Conservation (phyloP, 2,329 filamentous ascomycete species). For the Epichloe hybrida region DNA sequence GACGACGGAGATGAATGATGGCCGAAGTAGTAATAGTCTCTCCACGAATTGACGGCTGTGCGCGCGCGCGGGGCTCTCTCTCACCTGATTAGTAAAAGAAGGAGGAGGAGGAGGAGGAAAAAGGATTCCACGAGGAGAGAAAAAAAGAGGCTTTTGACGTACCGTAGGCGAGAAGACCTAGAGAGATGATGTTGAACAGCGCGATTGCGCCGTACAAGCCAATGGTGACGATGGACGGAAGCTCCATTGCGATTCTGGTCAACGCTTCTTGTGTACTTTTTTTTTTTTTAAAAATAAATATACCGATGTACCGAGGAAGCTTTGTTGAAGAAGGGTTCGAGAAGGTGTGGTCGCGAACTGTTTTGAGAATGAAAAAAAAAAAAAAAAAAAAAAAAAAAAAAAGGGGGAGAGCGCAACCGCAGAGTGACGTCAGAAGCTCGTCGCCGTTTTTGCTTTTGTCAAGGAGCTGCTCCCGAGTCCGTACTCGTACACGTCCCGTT, state of each 20-base stretch:
- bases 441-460: neutral
- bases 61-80: too few relatives aligned
- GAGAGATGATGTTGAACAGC: conserved; percentile 4
- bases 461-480: neutral
- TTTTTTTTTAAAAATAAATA: too few relatives aligned
- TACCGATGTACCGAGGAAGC: too few relatives aligned
- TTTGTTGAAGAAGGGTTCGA: neutral
- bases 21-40: too few relatives aligned
- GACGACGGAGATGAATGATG: conserved; percentile 28
- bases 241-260: conserved; percentile 3
- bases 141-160: neutral
- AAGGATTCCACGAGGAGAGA: neutral
- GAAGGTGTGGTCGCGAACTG: neutral
- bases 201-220: conserved; percentile 5
- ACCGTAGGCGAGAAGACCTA: conserved; percentile 6
- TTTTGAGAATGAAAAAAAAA: neutral
- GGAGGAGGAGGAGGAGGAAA: neutral
- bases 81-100: neutral
- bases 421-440: neutral
- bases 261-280: too few relatives aligned
- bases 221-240: conserved; percentile 1
- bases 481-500: neutral
- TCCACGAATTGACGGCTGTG: conserved; percentile 7
- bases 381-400: neutral
- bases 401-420: neutral